These are phyloP conservation scores for Aspergillus thermomutatus DNA, from an alignment of 2,329 filamentous ascomycete species.

Conservation along the genomic window DNA sequence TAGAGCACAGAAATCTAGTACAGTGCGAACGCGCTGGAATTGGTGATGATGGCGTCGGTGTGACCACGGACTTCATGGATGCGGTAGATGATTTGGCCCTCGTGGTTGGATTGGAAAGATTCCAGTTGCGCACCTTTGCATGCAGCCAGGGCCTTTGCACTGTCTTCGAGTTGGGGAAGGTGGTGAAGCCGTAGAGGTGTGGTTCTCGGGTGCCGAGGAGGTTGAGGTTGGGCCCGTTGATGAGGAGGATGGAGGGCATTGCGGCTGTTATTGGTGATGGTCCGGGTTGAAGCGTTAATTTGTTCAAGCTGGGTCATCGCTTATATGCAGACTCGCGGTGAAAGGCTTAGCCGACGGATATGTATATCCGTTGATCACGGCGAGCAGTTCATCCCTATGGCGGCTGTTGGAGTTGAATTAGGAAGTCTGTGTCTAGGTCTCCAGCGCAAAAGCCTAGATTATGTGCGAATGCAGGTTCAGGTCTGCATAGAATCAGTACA, in stretches of 20 bases:
- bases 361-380: too few relatives aligned
- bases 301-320: too few relatives aligned
- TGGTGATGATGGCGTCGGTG: conserved; percentile 62
- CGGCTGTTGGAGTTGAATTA: conserved; percentile 14
- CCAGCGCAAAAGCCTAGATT: conserved; percentile 21
- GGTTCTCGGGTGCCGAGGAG: conserved; percentile 70
- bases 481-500: conserved; percentile 2
- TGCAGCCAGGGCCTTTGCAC: conserved; percentile 47
- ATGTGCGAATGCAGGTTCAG: conserved; percentile 18
- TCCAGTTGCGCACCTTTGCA: conserved; percentile 48
- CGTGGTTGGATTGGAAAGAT: conserved; percentile 71
- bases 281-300: too few relatives aligned
- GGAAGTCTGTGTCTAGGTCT: conserved; percentile 20
- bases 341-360: too few relatives aligned
- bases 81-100: conserved; percentile 66
- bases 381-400: too few relatives aligned
- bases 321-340: too few relatives aligned
- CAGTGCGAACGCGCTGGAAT: conserved; percentile 68
- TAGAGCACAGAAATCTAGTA: too few relatives aligned
- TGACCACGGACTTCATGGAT: conserved; percentile 61
- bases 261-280: too few relatives aligned
- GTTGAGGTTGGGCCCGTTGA: conserved; percentile 76
- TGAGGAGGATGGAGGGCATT: conserved; percentile 44
- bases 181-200: conserved; percentile 64
- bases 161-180: conserved; percentile 57